Evolutionary conservation across 345 rosid genomes (phyloP), one percentile per base, ranked within the genome.

Genomic region (Salix suchowensis): DNA sequence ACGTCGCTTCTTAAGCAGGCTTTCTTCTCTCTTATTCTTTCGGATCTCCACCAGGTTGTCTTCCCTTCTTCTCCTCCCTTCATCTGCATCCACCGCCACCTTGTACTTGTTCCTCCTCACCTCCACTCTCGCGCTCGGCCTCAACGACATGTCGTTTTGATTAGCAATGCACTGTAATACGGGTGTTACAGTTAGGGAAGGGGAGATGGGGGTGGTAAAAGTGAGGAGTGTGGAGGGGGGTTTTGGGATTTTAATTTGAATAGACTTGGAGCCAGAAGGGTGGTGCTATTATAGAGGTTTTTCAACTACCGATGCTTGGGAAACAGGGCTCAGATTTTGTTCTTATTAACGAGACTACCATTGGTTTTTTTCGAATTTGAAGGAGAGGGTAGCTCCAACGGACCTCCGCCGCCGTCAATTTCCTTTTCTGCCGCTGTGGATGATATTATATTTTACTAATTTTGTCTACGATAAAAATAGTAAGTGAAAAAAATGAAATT

Each of bases 11-110:
- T 81, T 81, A 72, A 36, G 75, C 71, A 77, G 70, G 80, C 50
- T 73, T 72, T 76, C 80, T 69, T 77, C 80, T 50, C 80, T 68
- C 68, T 73, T 72, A 23, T 64, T 76, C 83, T 76, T 81, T 32
- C 83, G 77, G 74, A 81, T 81, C 75, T 76, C 80, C 61, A 81
- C 81, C 81, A 77, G 72, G 24, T 77, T 81, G 32, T 81, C 78
- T 70, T 81, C 84, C 70, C 84, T 76, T 74, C 84, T 67, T 74
- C 84, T 28, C 70, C 80, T 37, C 71, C 80, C 80, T 54, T 81
- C 84, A 34, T 77, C 84, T 39, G 78, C 81, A 36, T 77, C 81
- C 68, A 77, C 81, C 62, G 84, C 81, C 68, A 73, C 80, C 71
- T 81, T 81, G 81, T 74, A 77, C 60, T 76, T 66, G 80, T 74